Percentiles rank a stretch among this genome's conserved stretches.
Conservation (phyloP, 768 basidiomycete species). For the Phylloporus arenicola region DNA sequence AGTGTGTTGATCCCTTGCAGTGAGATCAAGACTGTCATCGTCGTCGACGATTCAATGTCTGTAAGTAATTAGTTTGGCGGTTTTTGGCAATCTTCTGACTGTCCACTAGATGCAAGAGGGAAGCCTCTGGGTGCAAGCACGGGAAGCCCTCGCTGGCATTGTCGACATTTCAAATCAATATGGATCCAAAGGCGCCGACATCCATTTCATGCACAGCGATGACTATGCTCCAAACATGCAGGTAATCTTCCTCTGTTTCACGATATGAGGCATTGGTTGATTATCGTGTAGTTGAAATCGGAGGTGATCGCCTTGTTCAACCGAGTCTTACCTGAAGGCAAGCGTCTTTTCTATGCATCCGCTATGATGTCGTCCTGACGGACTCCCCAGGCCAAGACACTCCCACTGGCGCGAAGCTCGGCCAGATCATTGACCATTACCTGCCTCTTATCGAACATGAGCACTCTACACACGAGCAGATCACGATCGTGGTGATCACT, state of each 20-base stretch:
- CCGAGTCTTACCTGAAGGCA: constrained; percentile 20
- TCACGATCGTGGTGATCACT: constrained; percentile 35
- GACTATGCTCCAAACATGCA: constrained; percentile 27
- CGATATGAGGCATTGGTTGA: not conserved
- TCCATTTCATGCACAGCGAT: constrained; percentile 38
- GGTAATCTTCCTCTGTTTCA: constrained; percentile 5
- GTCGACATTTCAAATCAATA: constrained; percentile 34
- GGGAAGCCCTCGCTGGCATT: constrained; percentile 39
- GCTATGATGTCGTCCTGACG: not conserved
- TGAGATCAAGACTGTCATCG: constrained; percentile 38
- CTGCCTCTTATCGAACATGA: constrained; percentile 29
- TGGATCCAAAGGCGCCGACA: constrained; percentile 36
- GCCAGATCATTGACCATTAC: constrained; percentile 34
- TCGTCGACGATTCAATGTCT: constrained; percentile 39
- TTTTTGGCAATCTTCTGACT: not conserved
- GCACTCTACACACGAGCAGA: constrained; percentile 30
- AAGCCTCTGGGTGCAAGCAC: constrained; percentile 34
- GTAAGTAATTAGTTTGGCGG: constrained; percentile 9
- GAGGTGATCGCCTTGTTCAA: constrained; percentile 25
- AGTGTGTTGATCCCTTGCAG: constrained; percentile 7
- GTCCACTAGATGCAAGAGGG: constrained; percentile 36
- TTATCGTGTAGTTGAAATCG: constrained; percentile 13
- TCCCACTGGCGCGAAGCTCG: constrained; percentile 35
- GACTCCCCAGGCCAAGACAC: constrained; percentile 28
- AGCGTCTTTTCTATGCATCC: not conserved